Evolutionary conservation across 1,139 yeast genomes (phyloP), one percentile per base, ranked within the genome.

Genomic region (Lizanozyma gosingica): DNA sequence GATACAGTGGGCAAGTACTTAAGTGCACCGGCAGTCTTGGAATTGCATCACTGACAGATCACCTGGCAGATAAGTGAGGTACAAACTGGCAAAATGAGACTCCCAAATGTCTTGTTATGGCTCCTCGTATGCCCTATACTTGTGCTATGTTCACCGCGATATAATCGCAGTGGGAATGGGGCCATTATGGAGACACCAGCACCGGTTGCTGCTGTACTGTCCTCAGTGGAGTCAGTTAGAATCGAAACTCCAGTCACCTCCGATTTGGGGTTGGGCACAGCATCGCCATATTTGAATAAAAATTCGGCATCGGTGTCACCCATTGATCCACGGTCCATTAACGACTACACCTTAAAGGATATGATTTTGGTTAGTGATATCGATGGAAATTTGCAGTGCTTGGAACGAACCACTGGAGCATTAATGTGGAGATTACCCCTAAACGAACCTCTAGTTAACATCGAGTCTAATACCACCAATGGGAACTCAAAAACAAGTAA

Each of bases 311-410:
- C 52, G 33, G 46, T 63, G 34, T 49, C 60, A 9, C 72, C 72
- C 3, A 45, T 67, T n/a, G 67, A 66, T 40, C 47, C 59, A 11
- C 50, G 76, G 41, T 60, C 70, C 6, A 61, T 80, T 16, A 60
- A 60, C 15, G 82, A 80, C 45, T 82, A 82, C 69, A 59, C 64
- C 33, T 64, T 87, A 18, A 70, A 83, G 1, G 78, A 81, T 49
- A 55, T 83, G 18, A 59, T 88, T 2, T 60, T 90, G 15, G 78
- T 86, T 1, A 80, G 94, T 18, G 95, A 92, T 50, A 75, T 90
- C 2, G 97, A 92, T 52, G 98, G 98, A 1, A 80, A 84, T 22
- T 59, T 92, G 15, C 94, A 87, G 56, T 96, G 94, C 0, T 60
- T 92, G 14, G 81, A 83, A 48, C 67, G 98, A 45, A 69, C 76